Evolutionary conservation across 495 filamentous ascomycete genomes (phyloP), one percentile per base, ranked within the genome.

Genomic region (Glonium stellatum): DNA sequence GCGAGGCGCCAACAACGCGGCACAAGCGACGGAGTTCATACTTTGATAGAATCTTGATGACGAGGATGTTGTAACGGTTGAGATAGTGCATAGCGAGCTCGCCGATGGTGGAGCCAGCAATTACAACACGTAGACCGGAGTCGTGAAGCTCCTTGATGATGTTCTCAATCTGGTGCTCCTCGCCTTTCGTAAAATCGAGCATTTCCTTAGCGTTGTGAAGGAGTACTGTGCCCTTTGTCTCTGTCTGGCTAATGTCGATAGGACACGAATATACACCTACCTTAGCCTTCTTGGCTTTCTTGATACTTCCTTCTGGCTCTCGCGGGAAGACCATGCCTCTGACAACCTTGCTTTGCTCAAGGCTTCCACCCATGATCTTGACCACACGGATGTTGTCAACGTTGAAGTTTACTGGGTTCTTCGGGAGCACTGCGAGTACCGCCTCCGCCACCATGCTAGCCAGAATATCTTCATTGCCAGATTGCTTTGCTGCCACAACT

Each of bases 201-300:
- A 99, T 97, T 76, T 99, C 95, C 77, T 96, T 88, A 31, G 92
- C 92, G 69, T 96, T 97, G 75, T 97, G 89, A 62, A 99, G 71
- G 39, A 99, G 78, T n/a, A 99, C 95, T 15, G 95, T 99, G n/a
- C 95, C 95, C 79, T 99, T 99, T 66, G 95, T 99, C 76, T 99
- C 95, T 27, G 95, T 99, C 80, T 96, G 91, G 67, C 82, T 87
- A 75, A 82, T 92, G 71, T 99, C 95, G 73, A 99, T 89, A 42
- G 95, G 85, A 78, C 95, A 99, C 67, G 88, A 90, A 81, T 88
- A 99, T 41, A 97, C 92, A 55, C 86, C 95, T 58, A 99, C 95
- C 80, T 95, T 97, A 66, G 95, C 93, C 75, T 89, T 92, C 63
- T 77, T 80, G 55, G 87, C 90, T 76, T 89, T 90, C 82, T 95